A percentile compares a stretch with the other conserved stretches of the same genome.
Conservation (phyloP, 495 filamentous ascomycete species). For the Oleoguttula mirabilis region DNA sequence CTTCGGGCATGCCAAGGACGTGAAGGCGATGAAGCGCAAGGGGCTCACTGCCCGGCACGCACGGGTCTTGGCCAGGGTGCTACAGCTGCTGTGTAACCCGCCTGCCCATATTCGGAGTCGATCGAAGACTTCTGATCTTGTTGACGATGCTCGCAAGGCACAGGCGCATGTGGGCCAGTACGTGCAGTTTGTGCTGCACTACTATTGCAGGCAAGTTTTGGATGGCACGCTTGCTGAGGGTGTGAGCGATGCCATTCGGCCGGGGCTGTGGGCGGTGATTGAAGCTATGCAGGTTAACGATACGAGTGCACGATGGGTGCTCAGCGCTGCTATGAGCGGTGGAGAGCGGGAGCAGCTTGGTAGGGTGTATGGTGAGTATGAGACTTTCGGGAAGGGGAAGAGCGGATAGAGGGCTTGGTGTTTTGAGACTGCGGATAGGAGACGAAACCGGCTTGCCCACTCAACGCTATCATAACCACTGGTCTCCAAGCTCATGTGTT, state of each 20-base stretch:
- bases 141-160: constrained; percentile 64
- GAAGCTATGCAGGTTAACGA: constrained; percentile 59
- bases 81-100: constrained; percentile 69
- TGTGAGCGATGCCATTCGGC: constrained; percentile 56
- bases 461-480: too few relatives aligned
- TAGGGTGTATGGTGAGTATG: constrained; percentile 50
- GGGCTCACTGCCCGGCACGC: constrained; percentile 43
- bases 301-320: constrained; percentile 46
- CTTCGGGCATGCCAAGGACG: constrained; percentile 37
- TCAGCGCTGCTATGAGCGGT: constrained; percentile 59
- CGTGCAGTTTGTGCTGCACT: constrained; percentile 58
- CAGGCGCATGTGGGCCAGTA: constrained; percentile 63
- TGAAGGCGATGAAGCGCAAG: constrained; percentile 10
- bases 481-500: too few relatives aligned
- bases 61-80: constrained; percentile 52
- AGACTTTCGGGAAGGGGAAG: constrained; percentile 19
- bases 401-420: too few relatives aligned
- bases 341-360: constrained; percentile 59
- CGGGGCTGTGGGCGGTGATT: constrained; percentile 59
- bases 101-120: constrained; percentile 52
- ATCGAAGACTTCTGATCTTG: constrained; percentile 39
- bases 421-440: too few relatives aligned
- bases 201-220: constrained; percentile 59
- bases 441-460: too few relatives aligned
- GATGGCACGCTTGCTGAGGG: constrained; percentile 40